These are phyloP conservation scores for Eucalyptus cloeziana DNA, from an alignment of 345 rosid genomes.

Conservation along the genomic window DNA sequence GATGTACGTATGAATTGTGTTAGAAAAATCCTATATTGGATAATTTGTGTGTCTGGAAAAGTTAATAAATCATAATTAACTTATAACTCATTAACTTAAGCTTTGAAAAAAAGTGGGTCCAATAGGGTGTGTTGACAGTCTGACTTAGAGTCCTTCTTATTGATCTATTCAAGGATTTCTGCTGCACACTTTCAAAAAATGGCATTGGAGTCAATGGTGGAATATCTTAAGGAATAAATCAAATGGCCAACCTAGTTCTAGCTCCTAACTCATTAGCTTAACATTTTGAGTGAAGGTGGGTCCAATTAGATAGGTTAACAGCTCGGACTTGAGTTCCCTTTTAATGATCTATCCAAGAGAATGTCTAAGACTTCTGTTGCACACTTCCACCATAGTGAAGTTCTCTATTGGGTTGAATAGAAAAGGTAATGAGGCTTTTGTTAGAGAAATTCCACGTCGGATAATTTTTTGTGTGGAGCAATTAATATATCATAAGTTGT, in stretches of 20 bases:
- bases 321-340: not conserved
- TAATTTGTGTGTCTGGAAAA: not conserved
- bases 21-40: not conserved
- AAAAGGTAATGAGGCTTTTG: not conserved
- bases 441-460: too few species aligned
- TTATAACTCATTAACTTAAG: too few species aligned
- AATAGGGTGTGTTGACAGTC: not conserved
- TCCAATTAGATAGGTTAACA: too few species aligned
- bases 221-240: not conserved
- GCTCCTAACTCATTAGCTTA: too few species aligned
- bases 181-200: too few species aligned
- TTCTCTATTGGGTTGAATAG: too few species aligned
- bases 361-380: rapidly evolving
- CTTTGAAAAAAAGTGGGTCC: too few species aligned
- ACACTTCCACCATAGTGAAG: not conserved
- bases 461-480: not conserved
- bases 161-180: too few species aligned
- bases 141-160: not conserved
- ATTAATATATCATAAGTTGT: too few species aligned
- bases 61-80: too few species aligned
- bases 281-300: too few species aligned
- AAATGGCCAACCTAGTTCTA: not conserved
- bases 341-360: not conserved
- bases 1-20: not conserved
- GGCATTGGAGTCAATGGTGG: not conserved